A percentile compares a stretch with the other conserved stretches of the same genome.
phyloP scores from a whole-genome alignment of 2,329 filamentous ascomycete species.

The Calonectria hawksworthii region DNA sequence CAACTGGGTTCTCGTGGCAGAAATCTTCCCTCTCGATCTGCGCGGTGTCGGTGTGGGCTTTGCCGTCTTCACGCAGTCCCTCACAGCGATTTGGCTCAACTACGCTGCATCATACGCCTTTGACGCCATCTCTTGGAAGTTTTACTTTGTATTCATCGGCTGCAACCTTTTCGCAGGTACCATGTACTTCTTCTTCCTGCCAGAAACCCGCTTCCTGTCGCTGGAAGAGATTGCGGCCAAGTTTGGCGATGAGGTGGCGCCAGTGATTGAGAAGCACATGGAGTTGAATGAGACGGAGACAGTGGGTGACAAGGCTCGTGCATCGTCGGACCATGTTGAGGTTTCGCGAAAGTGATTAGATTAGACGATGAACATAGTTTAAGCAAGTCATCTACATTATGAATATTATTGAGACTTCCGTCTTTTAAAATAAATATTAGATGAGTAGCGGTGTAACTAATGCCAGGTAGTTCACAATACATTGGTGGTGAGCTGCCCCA shows the following conservation, averaged over 20 bases:
- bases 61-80: conserved; percentile 45
- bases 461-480: neutral
- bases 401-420: neutral
- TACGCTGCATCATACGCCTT: conserved; percentile 47
- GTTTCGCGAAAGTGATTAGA: neutral
- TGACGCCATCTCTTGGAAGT: conserved; percentile 48
- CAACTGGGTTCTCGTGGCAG: conserved; percentile 48
- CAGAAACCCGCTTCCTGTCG: conserved; percentile 51
- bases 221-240: conserved; percentile 51
- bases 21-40: conserved; percentile 47
- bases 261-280: conserved; percentile 8
- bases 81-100: conserved; percentile 50
- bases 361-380: neutral
- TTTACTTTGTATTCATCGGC: conserved; percentile 52
- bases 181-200: conserved; percentile 51
- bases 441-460: neutral
- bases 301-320: neutral
- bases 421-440: neutral
- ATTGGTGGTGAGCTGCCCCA: neutral
- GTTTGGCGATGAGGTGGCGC: conserved; percentile 48
- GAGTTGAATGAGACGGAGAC: conserved; percentile 4
- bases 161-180: conserved; percentile 47
- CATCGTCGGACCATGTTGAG: neutral
- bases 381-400: neutral
- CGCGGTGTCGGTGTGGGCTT: conserved; percentile 44